phyloP scores from a whole-genome alignment of 768 basidiomycete genomes.

The Mycena latifolia region DNA sequence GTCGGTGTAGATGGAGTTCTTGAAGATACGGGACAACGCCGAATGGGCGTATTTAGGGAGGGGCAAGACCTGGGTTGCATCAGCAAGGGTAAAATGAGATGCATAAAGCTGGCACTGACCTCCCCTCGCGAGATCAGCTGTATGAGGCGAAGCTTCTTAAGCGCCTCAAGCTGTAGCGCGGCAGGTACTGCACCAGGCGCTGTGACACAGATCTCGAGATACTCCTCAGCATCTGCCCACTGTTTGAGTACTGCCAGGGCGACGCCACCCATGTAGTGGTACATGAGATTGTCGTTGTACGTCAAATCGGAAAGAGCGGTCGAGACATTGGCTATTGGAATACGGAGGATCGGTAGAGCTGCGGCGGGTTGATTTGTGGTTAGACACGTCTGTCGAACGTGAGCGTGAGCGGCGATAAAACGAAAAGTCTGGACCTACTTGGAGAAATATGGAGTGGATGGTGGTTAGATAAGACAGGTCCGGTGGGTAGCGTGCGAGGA shows the following conservation, averaged over 20 bases:
- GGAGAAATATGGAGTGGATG: slow-evolving; percentile 77
- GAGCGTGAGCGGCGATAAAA: slow-evolving; percentile 7
- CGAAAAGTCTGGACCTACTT: slow-evolving; percentile 54
- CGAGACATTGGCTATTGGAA: slow-evolving; percentile 78
- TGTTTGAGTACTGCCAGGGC: slow-evolving; percentile 71
- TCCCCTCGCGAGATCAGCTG: slow-evolving; percentile 85
- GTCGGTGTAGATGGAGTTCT: slow-evolving; percentile 72
- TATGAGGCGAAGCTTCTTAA: slow-evolving; percentile 85
- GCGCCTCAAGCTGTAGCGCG: slow-evolving; percentile 86
- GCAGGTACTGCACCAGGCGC: slow-evolving; percentile 69
- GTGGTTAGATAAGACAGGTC: slow-evolving; percentile 72
- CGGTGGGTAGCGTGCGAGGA: slow-evolving; percentile 74
- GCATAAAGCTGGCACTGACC: slow-evolving; percentile 50
- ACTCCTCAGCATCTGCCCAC: slow-evolving; percentile 80
- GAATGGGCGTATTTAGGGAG: slow-evolving; percentile 84
- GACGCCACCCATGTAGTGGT: slow-evolving; percentile 88
- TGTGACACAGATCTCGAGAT: slow-evolving; percentile 83
- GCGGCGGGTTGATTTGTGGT: slow-evolving; percentile 62
- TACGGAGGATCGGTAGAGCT: slow-evolving; percentile 70
- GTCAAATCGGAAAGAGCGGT: slow-evolving; percentile 69
- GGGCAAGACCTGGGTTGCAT: slow-evolving; percentile 51
- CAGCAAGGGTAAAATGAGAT: neutral
- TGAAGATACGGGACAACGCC: slow-evolving; percentile 69
- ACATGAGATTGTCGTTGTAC: slow-evolving; percentile 86
- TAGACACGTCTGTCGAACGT: slow-evolving; percentile 65